Evolutionary conservation across 805 yeast genomes (phyloP).

Genomic region (Myxozyma monticola): DNA sequence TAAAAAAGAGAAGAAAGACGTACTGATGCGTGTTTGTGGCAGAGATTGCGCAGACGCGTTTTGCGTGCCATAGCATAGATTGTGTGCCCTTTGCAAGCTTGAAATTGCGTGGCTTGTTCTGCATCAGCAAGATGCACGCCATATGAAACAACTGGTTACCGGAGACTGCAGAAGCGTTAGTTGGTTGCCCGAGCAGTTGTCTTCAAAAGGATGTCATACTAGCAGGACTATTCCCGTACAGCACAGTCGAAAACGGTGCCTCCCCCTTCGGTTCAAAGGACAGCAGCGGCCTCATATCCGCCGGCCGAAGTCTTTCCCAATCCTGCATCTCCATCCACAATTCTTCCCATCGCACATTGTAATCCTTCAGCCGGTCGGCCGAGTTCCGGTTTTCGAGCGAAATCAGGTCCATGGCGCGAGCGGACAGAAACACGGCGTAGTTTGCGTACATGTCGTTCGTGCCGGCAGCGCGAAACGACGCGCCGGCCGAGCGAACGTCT

Average conservation of each 20-base stretch:
- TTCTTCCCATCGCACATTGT: constrained; percentile 44
- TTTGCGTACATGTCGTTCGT: constrained; percentile 44
- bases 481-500: no score
- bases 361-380: constrained; percentile 26
- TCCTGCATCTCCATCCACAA: constrained; percentile 45
- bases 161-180: constrained; percentile 31
- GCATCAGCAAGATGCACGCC: constrained; percentile 43
- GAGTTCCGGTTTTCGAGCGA: constrained; percentile 33
- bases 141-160: constrained; percentile 45
- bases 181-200: not conserved
- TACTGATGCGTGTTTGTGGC: constrained; percentile 37
- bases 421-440: constrained; percentile 43
- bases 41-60: constrained; percentile 43
- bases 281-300: constrained; percentile 40
- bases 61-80: constrained; percentile 46
- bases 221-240: constrained; percentile 44
- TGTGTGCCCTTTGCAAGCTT: constrained; percentile 34
- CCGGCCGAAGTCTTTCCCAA: constrained; percentile 45
- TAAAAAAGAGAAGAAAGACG: not conserved
- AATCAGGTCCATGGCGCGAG: constrained; percentile 43
- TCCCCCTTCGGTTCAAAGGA: constrained; percentile 34
- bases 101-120: constrained; percentile 43
- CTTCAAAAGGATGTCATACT: constrained; percentile 10
- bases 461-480: constrained; percentile 27
- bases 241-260: constrained; percentile 43